phyloP scores from a whole-genome alignment of 2,329 filamentous ascomycete species.

The Ophiostoma sp. region DNA sequence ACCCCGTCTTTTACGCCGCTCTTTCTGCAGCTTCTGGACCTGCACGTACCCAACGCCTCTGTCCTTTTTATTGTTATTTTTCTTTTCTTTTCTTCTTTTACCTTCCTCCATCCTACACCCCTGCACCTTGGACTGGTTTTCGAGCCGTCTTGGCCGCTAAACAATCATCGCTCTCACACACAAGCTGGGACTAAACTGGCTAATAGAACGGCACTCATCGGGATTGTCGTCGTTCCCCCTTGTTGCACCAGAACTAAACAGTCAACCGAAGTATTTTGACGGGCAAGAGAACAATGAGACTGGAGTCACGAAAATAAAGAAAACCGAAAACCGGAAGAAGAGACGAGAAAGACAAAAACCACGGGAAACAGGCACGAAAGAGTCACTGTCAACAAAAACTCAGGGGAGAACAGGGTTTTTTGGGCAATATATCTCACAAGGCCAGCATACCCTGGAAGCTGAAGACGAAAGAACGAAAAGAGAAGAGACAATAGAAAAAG shows the following conservation, averaged over 20 bases:
- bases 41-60: neutral
- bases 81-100: neutral
- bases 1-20: neutral
- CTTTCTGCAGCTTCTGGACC: neutral
- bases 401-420: neutral
- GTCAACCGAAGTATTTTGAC: slow-evolving; percentile 11
- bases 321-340: neutral
- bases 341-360: neutral
- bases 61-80: neutral
- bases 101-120: neutral
- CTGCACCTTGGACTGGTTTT: neutral
- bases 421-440: neutral
- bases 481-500: neutral
- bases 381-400: neutral
- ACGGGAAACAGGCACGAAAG: neutral
- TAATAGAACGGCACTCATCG: slow-evolving; percentile 4
- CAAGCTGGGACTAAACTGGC: neutral
- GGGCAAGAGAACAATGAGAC: neutral
- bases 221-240: slow-evolving; percentile 6
- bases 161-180: neutral
- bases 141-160: neutral
- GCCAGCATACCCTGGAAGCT: neutral
- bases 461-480: neutral
- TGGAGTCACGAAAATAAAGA: neutral
- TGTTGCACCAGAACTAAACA: slow-evolving; percentile 13